A percentile compares a stretch with the other conserved stretches of the same genome.
phyloP scores from a whole-genome alignment of 768 basidiomycete genomes.

The Nevesoporus exiguus region DNA sequence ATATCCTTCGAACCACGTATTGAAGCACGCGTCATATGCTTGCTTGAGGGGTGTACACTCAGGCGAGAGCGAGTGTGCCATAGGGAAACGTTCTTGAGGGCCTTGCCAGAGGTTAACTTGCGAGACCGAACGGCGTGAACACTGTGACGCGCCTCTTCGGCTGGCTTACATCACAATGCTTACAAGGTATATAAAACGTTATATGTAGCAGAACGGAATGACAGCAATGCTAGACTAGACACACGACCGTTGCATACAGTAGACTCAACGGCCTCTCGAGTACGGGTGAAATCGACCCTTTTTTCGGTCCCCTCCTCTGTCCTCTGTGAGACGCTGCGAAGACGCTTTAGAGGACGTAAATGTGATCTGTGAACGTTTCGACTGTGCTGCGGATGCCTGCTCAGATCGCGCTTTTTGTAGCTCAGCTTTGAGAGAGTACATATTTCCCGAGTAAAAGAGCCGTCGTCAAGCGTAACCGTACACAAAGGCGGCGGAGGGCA shows the following conservation, averaged over 20 bases:
- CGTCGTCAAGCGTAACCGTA: slow-evolving; percentile 4
- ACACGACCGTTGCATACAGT: background rate
- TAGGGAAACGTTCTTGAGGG: background rate
- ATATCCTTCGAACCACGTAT: slow-evolving; percentile 97
- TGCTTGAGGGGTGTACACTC: slow-evolving; percentile 90
- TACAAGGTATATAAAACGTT: background rate
- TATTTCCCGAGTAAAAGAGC: background rate
- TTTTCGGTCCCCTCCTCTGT: slow-evolving; percentile 17
- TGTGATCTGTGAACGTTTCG: slow-evolving; percentile 59
- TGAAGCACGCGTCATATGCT: slow-evolving; percentile 92
- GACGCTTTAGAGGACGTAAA: slow-evolving; percentile 43
- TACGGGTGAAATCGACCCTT: slow-evolving; percentile 31
- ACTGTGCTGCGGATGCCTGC: slow-evolving; percentile 49
- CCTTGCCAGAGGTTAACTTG: no score
- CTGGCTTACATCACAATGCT: slow-evolving; percentile 18
- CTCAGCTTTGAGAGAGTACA: slow-evolving; percentile 45
- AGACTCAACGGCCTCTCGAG: slow-evolving; percentile 20
- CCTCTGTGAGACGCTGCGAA: slow-evolving; percentile 9
- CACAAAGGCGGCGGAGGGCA: slow-evolving; percentile 12
- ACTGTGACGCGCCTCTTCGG: background rate
- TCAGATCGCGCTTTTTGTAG: slow-evolving; percentile 63
- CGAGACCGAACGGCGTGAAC: no score
- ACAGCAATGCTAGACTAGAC: slow-evolving; percentile 15
- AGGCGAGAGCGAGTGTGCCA: slow-evolving; percentile 78
- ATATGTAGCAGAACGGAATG: slow-evolving; percentile 1